Base-by-base conservation (phyloP, 345 rosid genomes). In the Eucalyptus brandiana region DNA sequence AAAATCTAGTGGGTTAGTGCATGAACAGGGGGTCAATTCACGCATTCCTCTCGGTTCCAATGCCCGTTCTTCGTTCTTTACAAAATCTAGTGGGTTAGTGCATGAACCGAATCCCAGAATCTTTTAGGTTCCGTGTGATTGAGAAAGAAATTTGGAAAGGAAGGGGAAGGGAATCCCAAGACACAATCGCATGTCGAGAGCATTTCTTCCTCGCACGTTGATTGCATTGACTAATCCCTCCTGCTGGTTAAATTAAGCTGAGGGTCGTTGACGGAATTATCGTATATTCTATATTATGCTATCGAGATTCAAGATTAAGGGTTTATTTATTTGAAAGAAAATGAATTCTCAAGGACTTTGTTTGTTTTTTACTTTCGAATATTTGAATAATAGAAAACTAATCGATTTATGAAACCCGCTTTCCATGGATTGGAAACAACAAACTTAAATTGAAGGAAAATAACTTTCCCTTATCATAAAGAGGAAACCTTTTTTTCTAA, bases 1-100 rank as follows among this genome's bases (percentile, higher is more conserved):
- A 21, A 56, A 56, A 24, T 48, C 47, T 15, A 69, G 56, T 45
- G 15, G 15, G 89, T 88, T 88, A 69, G 87, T 37, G 67, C 53
- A 54, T 28, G 83, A 81, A 81, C 65, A 32, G 67, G 62, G 69
- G 51, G 89, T 88, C 87, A 88, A 88, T 51, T 80, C 65, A 30
- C 37, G 83, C 47, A 28, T 16, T 4, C 32, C 49, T 32, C 7
- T 88, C n/a, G 24, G 53, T 4, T 40, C 54, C 34, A 7, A 53
- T 48, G 12, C 18, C 13, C 44, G 44, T 9, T 24, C 62, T 56
- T 56, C 5, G 87, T 44, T 60, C 80, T 50, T 86, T 56, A 54
- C 44, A 21, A 56, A 56, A 24, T 48, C 47, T 15, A 69, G 56
- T 45, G 15, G 15, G 89, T 88, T 88, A 69, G 87, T 37, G 67